phyloP scores from a whole-genome alignment of 345 rosid genomes.

The Populus tremula region DNA sequence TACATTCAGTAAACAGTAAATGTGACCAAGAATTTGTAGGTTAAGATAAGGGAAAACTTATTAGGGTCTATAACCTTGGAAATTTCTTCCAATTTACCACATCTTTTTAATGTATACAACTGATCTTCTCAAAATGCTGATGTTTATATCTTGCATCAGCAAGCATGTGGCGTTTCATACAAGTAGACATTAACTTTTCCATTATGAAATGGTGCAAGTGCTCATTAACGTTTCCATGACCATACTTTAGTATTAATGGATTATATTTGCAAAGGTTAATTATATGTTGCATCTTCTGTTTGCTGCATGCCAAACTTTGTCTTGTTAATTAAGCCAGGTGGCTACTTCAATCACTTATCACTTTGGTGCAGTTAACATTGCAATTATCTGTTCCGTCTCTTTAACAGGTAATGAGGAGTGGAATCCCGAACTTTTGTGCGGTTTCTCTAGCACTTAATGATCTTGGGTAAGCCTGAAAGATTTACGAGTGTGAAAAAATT shows the following conservation, averaged over 20 bases:
- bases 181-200: not conserved
- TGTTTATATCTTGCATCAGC: not conserved
- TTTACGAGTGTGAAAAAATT: not conserved
- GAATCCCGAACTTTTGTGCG: constrained; percentile 89
- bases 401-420: constrained; percentile 81
- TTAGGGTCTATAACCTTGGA: not conserved
- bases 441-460: constrained; percentile 84
- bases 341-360: not conserved
- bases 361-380: not conserved
- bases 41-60: not conserved
- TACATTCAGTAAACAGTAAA: not conserved
- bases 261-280: not conserved
- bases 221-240: not conserved
- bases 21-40: not conserved
- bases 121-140: not conserved
- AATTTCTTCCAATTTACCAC: too few relatives aligned
- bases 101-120: not conserved
- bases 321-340: constrained; percentile 1
- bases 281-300: not conserved
- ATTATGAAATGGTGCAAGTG: not conserved
- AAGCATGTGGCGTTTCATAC: not conserved
- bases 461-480: constrained; percentile 56
- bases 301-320: not conserved
- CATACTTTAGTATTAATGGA: not conserved
- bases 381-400: constrained; percentile 1